Conservation (phyloP, 495 filamentous ascomycete species). For the Immersiella caudata region DNA sequence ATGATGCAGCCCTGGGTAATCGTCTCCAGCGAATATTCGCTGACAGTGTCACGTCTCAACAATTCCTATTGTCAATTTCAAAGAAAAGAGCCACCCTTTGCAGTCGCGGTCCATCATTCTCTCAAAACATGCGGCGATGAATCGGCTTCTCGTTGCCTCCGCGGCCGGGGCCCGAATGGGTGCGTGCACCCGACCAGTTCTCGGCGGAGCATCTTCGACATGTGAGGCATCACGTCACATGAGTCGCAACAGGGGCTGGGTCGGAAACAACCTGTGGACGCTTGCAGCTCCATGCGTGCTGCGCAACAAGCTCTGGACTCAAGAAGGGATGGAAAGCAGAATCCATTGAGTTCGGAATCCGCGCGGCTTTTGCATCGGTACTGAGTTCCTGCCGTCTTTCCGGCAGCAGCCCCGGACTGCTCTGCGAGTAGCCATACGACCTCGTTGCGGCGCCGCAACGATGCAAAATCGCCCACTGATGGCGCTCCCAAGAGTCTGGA, state of each 20-base stretch:
- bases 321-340: background rate
- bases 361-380: background rate
- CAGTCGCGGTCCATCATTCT: too few relatives aligned
- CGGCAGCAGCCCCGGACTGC: background rate
- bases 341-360: background rate
- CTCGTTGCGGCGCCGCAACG: background rate
- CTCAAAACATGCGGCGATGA: too few relatives aligned
- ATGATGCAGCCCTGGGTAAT: conserved; percentile 17
- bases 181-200: background rate
- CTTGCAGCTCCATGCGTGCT: background rate
- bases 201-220: conserved; percentile 1
- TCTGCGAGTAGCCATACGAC: background rate
- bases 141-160: background rate
- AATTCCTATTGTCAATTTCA: background rate
- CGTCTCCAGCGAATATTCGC: background rate
- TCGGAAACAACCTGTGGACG: background rate
- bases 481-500: background rate
- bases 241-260: background rate
- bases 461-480: background rate
- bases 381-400: background rate
- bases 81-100: background rate
- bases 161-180: background rate
- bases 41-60: background rate
- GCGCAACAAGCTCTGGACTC: background rate
- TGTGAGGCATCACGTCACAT: conserved; percentile 14